Conservation (phyloP, 257 asterid species). For the Ehretia macrophylla region DNA sequence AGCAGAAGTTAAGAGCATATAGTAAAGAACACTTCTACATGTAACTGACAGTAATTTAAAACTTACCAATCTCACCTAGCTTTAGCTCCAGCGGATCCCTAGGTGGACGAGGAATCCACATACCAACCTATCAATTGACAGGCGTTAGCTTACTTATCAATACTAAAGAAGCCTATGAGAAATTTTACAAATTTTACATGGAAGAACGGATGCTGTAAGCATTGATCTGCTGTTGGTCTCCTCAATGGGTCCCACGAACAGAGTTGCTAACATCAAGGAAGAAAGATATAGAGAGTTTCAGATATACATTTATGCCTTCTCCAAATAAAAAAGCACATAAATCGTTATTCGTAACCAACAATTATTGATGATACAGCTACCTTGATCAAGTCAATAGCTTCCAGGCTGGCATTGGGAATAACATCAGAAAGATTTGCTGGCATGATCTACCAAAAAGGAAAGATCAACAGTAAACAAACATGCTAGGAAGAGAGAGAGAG, state of each 20-base stretch:
- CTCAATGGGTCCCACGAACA: constrained; percentile 90
- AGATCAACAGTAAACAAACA: constrained; percentile 5
- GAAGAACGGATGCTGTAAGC: constrained; percentile 89
- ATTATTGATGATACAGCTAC: constrained; percentile 24
- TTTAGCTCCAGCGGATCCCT: constrained; percentile 63
- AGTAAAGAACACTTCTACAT: constrained; percentile 6
- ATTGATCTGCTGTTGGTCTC: constrained; percentile 93
- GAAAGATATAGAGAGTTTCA: constrained; percentile 9
- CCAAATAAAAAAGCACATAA: not conserved
- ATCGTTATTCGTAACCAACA: not conserved
- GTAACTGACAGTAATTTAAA: constrained; percentile 15
- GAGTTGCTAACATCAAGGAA: constrained; percentile 57
- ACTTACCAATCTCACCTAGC: constrained; percentile 47
- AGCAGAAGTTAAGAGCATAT: not conserved
- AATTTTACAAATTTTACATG: constrained; percentile 43
- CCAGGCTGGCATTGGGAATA: constrained; percentile 76
- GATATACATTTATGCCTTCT: not conserved
- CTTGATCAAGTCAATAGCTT: constrained; percentile 89
- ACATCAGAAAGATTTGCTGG: constrained; percentile 63
- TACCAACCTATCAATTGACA: constrained; percentile 47
- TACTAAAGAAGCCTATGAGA: constrained; percentile 11
- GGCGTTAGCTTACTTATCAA: constrained; percentile 28
- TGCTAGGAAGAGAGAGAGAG: not conserved
- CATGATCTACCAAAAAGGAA: constrained; percentile 36
- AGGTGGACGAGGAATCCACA: constrained; percentile 53